phyloP scores from a whole-genome alignment of 2,329 filamentous ascomycete species.

The Colletotrichum sp. region DNA sequence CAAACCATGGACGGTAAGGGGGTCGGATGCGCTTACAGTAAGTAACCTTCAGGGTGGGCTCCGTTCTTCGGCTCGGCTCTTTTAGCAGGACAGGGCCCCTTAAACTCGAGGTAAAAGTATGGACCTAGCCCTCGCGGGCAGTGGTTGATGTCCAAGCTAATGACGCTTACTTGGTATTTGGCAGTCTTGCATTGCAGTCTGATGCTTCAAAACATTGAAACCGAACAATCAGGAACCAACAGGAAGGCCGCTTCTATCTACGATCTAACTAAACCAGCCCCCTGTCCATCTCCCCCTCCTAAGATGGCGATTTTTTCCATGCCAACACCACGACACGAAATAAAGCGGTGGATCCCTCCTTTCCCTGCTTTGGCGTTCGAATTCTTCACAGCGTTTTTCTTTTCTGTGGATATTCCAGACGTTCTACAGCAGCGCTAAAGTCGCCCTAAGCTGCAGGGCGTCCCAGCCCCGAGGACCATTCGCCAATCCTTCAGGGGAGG shows the following conservation, averaged over 20 bases:
- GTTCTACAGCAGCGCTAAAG: neutral
- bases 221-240: neutral
- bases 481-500: neutral
- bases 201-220: neutral
- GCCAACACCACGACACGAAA: neutral
- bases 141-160: neutral
- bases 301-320: neutral
- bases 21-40: conserved; percentile 12
- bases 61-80: conserved; percentile 13
- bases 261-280: neutral
- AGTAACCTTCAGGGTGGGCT: neutral
- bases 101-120: neutral
- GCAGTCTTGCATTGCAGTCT: neutral
- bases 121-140: neutral
- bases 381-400: neutral
- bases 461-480: neutral
- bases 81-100: neutral
- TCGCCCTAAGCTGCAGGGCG: neutral
- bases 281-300: neutral
- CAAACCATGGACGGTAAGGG: neutral
- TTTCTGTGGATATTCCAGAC: neutral
- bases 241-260: neutral
- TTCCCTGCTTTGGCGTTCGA: neutral
- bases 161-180: neutral
- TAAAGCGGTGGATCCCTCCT: neutral